Base-by-base conservation (phyloP, 805 yeast genomes). In the Dipodascus geniculatus region DNA sequence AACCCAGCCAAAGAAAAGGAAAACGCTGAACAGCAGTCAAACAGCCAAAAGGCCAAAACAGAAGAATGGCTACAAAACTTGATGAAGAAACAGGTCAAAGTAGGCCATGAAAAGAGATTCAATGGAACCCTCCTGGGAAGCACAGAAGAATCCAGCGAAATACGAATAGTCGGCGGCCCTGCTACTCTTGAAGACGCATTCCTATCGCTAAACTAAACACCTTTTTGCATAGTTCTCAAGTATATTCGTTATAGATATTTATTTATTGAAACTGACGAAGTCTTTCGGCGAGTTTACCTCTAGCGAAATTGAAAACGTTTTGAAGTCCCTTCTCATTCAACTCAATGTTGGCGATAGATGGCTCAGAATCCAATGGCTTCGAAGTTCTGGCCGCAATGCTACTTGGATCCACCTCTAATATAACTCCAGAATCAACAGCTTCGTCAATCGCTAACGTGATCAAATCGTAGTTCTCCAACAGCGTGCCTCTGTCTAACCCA, bases 311-410 rank as follows among this genome's bases (percentile, higher is more conserved):
- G 75, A 47, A 22, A 16, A 95, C 95, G 67, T 82, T 85, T 68
- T 85, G 74, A 58, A 93, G 71, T 42, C 75, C 74, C 57, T 67
- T 70, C 56, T 72, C 76, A 54, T 67, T 63, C 20, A 72, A 59
- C 50, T 73, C 76, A 52, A 71, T 59, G 54, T 67, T 67, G 48
- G 58, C 61, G 55, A 65, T 55, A 3, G 65, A 75, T 42, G 76
- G 73, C 61, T 88, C 96, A 58, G 76, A 80, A 33, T 80, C 69
- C 49, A 96, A 96, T 31, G 93, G 82, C 56, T 81, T 79, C n/a
- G 98, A 86, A 23, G 90, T 96, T 70, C 99, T 80, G 16, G 95
- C 80, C 1, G 91, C 90, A 61, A 93, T 86, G 47, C 87, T 81
- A 35, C 84, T 80, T 3, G 95, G 82, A 63, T 93, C 97, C 23